Percentiles rank a stretch among this genome's conserved stretches.
These are phyloP conservation scores for Lodderomyces metapsilosis DNA, from an alignment of 1,139 yeast species.

Conservation along the genomic window DNA sequence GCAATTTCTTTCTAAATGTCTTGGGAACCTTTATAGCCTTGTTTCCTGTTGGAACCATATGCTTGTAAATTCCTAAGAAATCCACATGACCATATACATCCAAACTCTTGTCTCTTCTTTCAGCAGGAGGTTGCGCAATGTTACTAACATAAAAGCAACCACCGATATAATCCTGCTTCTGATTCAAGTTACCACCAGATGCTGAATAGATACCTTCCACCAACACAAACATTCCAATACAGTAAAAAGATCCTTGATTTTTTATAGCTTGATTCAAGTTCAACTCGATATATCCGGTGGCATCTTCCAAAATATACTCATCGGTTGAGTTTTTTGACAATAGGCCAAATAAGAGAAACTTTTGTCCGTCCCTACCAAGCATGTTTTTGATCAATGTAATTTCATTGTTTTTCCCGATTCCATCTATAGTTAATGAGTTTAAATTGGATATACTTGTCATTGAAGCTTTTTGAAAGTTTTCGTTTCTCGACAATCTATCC, in stretches of 20 bases:
- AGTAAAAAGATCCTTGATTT: constrained; percentile 66
- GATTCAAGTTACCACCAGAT: constrained; percentile 45
- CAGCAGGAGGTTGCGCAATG: constrained; percentile 88
- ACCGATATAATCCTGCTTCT: constrained; percentile 31
- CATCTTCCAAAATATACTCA: constrained; percentile 74
- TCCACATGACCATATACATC: constrained; percentile 80
- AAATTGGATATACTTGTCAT: constrained; percentile 39
- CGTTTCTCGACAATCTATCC: constrained; percentile 76
- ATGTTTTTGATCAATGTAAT: constrained; percentile 79
- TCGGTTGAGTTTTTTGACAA: constrained; percentile 65
- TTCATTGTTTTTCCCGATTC: constrained; percentile 37
- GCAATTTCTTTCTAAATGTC: constrained; percentile 53
- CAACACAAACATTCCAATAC: constrained; percentile 76
- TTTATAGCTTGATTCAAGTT: constrained; percentile 66
- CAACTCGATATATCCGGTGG: constrained; percentile 72
- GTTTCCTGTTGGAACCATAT: constrained; percentile 27
- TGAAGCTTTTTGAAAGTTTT: constrained; percentile 59
- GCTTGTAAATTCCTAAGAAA: constrained; percentile 63
- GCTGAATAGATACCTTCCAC: constrained; percentile 84
- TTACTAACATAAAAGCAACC: constrained; percentile 70
- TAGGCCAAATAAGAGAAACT: constrained; percentile 78
- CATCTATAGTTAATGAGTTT: constrained; percentile 15
- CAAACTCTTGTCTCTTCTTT: constrained; percentile 60
- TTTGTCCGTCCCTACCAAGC: constrained; percentile 77
- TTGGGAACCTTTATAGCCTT: constrained; percentile 54